Evolutionary conservation across 1,139 yeast genomes (phyloP).

Genomic region (Torulaspora globosa): DNA sequence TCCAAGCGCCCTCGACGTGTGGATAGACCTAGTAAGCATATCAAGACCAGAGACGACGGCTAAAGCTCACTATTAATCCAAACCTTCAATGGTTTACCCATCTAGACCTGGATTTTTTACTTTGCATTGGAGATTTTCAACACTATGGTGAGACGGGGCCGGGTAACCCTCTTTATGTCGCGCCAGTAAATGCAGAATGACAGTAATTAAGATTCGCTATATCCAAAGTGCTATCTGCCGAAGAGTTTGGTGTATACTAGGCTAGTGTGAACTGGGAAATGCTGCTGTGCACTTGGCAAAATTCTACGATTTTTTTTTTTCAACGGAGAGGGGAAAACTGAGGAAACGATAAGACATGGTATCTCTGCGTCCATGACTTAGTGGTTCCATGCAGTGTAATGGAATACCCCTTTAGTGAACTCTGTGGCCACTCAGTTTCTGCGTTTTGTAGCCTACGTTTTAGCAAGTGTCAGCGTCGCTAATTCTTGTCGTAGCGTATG

Average conservation of each 20-base stretch:
- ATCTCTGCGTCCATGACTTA: too few species aligned
- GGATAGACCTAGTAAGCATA: constrained; percentile 24
- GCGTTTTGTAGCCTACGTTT: neutral
- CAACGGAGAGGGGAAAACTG: too few species aligned
- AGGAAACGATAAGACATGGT: too few species aligned
- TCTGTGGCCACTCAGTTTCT: neutral
- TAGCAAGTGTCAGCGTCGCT: neutral
- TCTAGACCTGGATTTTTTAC: neutral
- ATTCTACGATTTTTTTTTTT: too few species aligned
- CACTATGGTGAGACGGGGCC: neutral
- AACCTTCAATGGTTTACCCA: neutral
- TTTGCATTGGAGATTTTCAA: constrained; percentile 1
- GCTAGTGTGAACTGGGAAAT: too few species aligned
- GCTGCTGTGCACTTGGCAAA: too few species aligned
- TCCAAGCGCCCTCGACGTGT: constrained; percentile 12
- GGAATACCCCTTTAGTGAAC: neutral
- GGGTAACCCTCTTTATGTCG: neutral
- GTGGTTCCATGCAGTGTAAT: neutral
- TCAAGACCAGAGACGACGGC: neutral
- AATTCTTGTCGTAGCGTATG: constrained; percentile 1
- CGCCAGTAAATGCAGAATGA: constrained; percentile 2
- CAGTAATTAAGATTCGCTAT: neutral
- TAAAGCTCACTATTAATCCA: neutral
- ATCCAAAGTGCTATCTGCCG: neutral
- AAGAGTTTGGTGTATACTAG: neutral